Base-by-base conservation (phyloP, 2,329 filamentous ascomycete genomes). In the Reticulascus tulasneorum region DNA sequence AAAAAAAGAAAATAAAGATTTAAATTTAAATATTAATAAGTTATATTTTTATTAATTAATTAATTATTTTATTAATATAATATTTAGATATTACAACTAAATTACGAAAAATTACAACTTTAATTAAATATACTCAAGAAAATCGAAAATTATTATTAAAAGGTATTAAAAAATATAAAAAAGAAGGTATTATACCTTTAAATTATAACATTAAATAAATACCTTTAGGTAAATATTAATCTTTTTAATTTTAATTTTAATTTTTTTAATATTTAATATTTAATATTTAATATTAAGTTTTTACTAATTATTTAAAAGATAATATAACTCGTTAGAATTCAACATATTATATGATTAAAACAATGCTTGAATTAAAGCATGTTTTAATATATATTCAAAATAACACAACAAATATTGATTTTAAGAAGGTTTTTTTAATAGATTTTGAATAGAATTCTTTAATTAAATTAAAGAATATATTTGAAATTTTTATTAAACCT, bases 101-200 rank as follows among this genome's bases (percentile, higher is more conserved):
- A 28, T 28, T 13, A 13, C 13, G n/a, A 13, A 28, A 13, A 13
- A 13, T 7, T 28, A 28, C 17, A 28, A 16, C n/a, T 28, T 13
- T 28, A 8, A 28, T 9, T 28, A 28, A 13, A 28, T 7, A 13
- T 9, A 7, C 7, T 8, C 13, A 13, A 28, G 25, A 13, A 8
- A 13, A 13, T 13, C n/a, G 7, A 7, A 16, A 33, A n/a, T 25
- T 33, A 23, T 8, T 24, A 15, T n/a, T 23, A 15, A 21, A 13
- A 33, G 4, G 23, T 33, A 33, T 10, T 33, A 13, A 33, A 23
- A 8, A 23, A 33, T 33, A 28, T 28, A 28, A 16, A 13, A n/a
- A n/a, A n/a, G n/a, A n/a, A n/a, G n/a, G n/a, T n/a, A n/a, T n/a
- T n/a, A n/a, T n/a, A n/a, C 17, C 13, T 28, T 28, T 28, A n/a